These are phyloP conservation scores for Cystobasidium pallidum DNA, from an alignment of 1,284 basidiomycete genomes.

Conservation along the genomic window DNA sequence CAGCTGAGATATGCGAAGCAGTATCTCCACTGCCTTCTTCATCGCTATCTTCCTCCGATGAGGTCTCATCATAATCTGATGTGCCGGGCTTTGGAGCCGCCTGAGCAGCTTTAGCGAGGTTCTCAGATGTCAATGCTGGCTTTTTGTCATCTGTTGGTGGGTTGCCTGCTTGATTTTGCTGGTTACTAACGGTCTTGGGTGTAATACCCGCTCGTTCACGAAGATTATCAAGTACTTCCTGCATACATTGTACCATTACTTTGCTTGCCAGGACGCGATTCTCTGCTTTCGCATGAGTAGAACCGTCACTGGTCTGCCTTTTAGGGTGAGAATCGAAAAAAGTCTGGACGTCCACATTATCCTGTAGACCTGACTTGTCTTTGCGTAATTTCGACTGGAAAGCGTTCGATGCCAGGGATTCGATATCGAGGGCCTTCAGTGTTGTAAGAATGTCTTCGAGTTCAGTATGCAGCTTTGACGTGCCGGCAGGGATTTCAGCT, in stretches of 20 bases:
- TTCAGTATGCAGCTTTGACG: conserved; percentile 69
- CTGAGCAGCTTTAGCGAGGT: conserved; percentile 34
- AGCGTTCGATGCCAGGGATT: conserved; percentile 47
- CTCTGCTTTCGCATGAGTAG: conserved; percentile 47
- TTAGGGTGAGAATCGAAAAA: conserved; percentile 3
- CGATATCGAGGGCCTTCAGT: conserved; percentile 45
- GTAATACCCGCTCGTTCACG: conserved; percentile 47
- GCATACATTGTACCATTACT: conserved; percentile 48
- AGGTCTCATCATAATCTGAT: conserved; percentile 57
- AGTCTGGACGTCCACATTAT: conserved; percentile 16
- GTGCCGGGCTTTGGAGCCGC: neutral
- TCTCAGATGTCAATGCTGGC: conserved; percentile 38
- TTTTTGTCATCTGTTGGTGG: neutral
- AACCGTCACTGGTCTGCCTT: conserved; percentile 17
- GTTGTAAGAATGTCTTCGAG: conserved; percentile 50
- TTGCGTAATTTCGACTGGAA: conserved; percentile 53
- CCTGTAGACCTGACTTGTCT: conserved; percentile 48
- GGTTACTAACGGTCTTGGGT: neutral
- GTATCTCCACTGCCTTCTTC: conserved; percentile 41
- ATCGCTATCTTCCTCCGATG: conserved; percentile 67
- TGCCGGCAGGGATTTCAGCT: conserved; percentile 60
- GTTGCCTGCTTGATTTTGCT: neutral
- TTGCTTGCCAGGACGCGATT: conserved; percentile 53
- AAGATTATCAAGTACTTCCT: conserved; percentile 45
- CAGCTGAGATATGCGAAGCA: conserved; percentile 52